Conservation (phyloP, 2,329 filamentous ascomycete species). For the Exophiala bonariae region DNA sequence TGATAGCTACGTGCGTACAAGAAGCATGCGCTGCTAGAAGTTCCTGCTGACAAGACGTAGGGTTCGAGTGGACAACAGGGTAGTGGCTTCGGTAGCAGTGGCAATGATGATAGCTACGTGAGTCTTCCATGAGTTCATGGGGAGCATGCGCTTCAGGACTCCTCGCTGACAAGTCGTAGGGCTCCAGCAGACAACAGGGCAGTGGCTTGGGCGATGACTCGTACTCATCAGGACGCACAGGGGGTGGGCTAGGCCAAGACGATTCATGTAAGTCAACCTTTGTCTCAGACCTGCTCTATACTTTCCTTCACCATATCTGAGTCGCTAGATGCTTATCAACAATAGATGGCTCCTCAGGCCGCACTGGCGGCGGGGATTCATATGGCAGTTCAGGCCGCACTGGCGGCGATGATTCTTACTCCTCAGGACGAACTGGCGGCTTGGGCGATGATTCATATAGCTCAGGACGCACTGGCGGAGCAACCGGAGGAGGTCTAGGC, state of each 20-base stretch:
- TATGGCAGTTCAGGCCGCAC: not conserved
- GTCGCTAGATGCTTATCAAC: too few relatives aligned
- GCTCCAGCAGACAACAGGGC: not conserved
- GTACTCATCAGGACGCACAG: not conserved
- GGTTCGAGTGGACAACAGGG: conserved; percentile 13
- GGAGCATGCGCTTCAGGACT: too few relatives aligned
- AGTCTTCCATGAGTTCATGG: too few relatives aligned
- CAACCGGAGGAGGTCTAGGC: conserved; percentile 21
- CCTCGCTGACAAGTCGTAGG: too few relatives aligned
- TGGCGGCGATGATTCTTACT: not conserved
- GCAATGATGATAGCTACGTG: not conserved
- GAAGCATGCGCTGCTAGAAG: too few relatives aligned
- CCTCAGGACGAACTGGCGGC: conserved; percentile 1
- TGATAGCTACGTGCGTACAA: conserved; percentile 27
- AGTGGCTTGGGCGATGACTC: not conserved
- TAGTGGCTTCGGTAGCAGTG: too few relatives aligned
- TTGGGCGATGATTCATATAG: not conserved
- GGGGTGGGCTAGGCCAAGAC: not conserved
- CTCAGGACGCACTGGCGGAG: not conserved
- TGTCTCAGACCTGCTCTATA: too few relatives aligned
- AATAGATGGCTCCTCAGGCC: too few relatives aligned
- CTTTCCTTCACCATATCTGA: too few relatives aligned
- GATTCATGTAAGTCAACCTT: not conserved
- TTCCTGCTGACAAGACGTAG: conserved; percentile 3
- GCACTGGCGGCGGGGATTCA: too few relatives aligned